Evolutionary conservation across 441 rosid species (phyloP), one percentile per base, ranked within the genome.

Genomic region (Aquilaria agallochum): DNA sequence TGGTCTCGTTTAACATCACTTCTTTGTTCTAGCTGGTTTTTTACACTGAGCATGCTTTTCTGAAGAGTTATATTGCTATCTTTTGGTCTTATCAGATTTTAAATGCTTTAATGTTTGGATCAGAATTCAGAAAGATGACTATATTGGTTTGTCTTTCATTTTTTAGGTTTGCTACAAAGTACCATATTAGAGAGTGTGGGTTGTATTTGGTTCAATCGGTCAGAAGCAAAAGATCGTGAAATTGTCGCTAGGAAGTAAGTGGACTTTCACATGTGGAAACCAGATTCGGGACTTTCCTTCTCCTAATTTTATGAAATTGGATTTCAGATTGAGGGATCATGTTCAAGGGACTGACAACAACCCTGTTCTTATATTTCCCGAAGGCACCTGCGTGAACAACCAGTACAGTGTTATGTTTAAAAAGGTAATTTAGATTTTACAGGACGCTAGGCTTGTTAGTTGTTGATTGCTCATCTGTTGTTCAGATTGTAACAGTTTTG

Each of bases 331-430:
- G 78, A 80, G 96, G 74, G 85, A 92, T 45, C 98, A 92, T 79
- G 87, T 90, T 53, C 93, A 78, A 78, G 97, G 93, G 56, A 72
- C 76, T 70, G 98, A 86, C 75, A 95, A 81, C 71, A 92, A 95
- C 66, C 99, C 99, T 72, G 93, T 95, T 78, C 99, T 92, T 65
- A 89, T 95, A 80, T 95, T 95, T 85, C 98, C 99, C 10, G 97
- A 95, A 70, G 98, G 98, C 45, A 95, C 98, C 7, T 92, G 98
- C 58, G 97, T 95, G 64, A 92, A 92, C 75, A 95, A 95, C 68
- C 90, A 95, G 69, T 95, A 89, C 64, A 88, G 92, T 9, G 99
- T 95, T 53, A 90, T 95, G 99, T 95, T 95, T 72, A 95, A 95
- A 76, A 95, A 92, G 98, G 99, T 86, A 82, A 11, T 8, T 3